phyloP scores from a whole-genome alignment of 2,329 filamentous ascomycete genomes.

The Diplodia sapinea region DNA sequence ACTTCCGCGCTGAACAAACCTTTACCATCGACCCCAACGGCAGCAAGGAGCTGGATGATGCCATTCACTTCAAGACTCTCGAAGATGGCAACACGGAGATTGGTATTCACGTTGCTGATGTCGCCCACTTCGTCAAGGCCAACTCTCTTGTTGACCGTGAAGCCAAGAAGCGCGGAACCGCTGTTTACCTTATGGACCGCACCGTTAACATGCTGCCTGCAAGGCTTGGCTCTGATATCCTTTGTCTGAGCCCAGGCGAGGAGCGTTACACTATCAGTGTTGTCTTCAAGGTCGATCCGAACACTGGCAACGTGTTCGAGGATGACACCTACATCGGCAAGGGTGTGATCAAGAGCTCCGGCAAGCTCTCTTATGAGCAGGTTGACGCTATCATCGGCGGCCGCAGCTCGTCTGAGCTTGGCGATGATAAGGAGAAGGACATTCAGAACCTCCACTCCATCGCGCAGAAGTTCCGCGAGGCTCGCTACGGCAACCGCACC shows the following conservation, averaged over 20 bases:
- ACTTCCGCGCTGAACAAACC: conserved; percentile 85
- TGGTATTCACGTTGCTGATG: conserved; percentile 92
- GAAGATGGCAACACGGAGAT: conserved; percentile 88
- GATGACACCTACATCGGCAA: conserved; percentile 94
- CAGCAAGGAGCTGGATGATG: conserved; percentile 86
- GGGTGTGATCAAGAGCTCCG: conserved; percentile 87
- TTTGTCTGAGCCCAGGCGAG: conserved; percentile 83
- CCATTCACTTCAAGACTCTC: conserved; percentile 86
- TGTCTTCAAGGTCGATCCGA: conserved; percentile 85
- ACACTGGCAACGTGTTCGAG: conserved; percentile 78
- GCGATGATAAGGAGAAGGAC: conserved; percentile 70
- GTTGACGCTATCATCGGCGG: conserved; percentile 82
- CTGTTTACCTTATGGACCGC: conserved; percentile 92
- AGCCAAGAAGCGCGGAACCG: conserved; percentile 96
- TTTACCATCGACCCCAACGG: conserved; percentile 94
- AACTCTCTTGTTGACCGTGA: conserved; percentile 96
- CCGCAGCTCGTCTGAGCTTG: conserved; percentile 64
- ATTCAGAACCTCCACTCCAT: conserved; percentile 81
- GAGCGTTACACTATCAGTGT: conserved; percentile 91
- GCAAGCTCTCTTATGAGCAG: conserved; percentile 82
- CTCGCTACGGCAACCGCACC: conserved; percentile 78
- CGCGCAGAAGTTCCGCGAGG: conserved; percentile 87
- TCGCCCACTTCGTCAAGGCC: conserved; percentile 94
- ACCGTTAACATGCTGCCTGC: conserved; percentile 85
- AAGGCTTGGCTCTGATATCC: conserved; percentile 83